Evolutionary conservation across 1,139 yeast genomes (phyloP).

Genomic region (Arxiozyma slooffiae): DNA sequence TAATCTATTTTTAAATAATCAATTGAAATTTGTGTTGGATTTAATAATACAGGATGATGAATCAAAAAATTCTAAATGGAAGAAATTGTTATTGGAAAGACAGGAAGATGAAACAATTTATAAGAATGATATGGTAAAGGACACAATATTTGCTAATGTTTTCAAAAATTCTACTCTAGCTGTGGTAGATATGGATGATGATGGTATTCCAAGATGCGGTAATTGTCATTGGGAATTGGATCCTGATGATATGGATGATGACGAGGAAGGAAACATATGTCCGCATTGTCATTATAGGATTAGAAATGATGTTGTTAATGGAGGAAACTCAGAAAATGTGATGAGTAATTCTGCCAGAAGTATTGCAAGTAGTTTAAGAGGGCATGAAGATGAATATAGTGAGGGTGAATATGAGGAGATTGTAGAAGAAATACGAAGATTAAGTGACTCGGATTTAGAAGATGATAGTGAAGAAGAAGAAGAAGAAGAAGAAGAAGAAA

Average conservation of each 20-base stretch:
- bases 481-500: background rate
- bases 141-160: constrained; percentile 39
- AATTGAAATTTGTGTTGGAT: constrained; percentile 16
- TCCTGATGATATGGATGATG: constrained; percentile 17
- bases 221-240: constrained; percentile 74
- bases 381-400: constrained; percentile 21
- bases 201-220: constrained; percentile 73
- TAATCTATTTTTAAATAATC: constrained; percentile 23
- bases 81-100: constrained; percentile 5
- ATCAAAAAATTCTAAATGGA: constrained; percentile 6
- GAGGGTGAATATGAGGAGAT: constrained; percentile 23
- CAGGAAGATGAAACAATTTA: constrained; percentile 25
- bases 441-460: constrained; percentile 11
- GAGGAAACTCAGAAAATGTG: constrained; percentile 6
- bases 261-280: constrained; percentile 14
- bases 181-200: constrained; percentile 52
- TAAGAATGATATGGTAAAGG: constrained; percentile 33
- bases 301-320: constrained; percentile 10
- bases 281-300: constrained; percentile 20
- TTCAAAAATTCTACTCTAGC: constrained; percentile 43
- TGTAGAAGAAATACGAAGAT: constrained; percentile 16
- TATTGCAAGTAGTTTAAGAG: constrained; percentile 4
- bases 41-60: constrained; percentile 7
- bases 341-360: constrained; percentile 6
- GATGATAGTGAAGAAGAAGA: constrained; percentile 5